Conservation (phyloP, 208 protist species). For the Porcisia deanei region DNA sequence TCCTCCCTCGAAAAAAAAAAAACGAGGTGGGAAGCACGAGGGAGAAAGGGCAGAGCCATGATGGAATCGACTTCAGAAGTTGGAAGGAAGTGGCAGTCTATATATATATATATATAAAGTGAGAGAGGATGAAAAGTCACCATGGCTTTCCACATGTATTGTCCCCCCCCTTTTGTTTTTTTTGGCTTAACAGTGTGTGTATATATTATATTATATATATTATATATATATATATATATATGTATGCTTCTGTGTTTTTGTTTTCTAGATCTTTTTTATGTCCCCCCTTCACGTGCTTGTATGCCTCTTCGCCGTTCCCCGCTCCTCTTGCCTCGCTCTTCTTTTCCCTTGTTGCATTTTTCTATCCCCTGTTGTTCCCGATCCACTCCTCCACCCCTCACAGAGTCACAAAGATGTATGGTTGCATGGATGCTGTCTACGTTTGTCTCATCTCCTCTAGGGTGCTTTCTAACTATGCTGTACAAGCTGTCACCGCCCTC, state of each 20-base stretch:
- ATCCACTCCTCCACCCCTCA: no score
- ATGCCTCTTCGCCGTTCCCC: background rate
- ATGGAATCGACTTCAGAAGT: no score
- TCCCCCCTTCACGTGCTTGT: background rate
- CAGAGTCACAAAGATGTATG: background rate
- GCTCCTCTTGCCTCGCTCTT: constrained; percentile 10
- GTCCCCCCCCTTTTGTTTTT: no score
- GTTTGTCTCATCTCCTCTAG: background rate
- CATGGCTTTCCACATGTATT: no score
- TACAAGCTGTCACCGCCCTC: background rate
- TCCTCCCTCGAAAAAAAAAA: no score
- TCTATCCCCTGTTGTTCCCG: background rate
- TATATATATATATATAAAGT: background rate
- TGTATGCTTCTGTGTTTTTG: background rate
- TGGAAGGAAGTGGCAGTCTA: no score
- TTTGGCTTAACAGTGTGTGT: background rate
- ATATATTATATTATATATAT: background rate
- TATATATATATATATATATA: constrained; percentile 13
- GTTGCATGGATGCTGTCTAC: background rate
- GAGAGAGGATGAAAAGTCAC: background rate
- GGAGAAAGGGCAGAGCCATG: background rate
- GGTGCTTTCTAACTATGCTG: background rate
- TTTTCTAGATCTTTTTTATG: background rate
- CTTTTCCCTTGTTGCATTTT: constrained; percentile 4
- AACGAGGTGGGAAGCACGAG: no score